Base-by-base conservation (phyloP, 164 flowering plant species). In the Warburgia ugandensis region DNA sequence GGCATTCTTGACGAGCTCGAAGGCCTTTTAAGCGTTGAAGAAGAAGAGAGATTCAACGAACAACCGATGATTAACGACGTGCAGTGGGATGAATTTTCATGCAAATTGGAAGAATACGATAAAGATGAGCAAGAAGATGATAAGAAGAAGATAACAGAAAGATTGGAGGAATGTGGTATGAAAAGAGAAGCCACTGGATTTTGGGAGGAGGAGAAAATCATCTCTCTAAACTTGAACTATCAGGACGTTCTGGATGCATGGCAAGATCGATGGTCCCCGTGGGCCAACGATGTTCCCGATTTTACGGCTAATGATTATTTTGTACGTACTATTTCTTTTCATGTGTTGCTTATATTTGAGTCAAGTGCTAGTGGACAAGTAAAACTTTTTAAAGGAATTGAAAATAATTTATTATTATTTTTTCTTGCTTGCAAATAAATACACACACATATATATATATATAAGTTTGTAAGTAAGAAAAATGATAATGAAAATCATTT, bases 241-340 rank as follows among this genome's bases (percentile, higher is more conserved):
- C 73, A 80, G 48, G 73, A 77, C 1, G 86, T 80, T 4, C 48
- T 77, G 67, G 75, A 77, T 58, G 83, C 83, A 6, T 80, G 86
- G 86, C 77, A 77, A 1, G 72, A 76, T 25, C 70, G 79, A 7
- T 73, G 76, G 4, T 64, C 80, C 16, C 74, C 70, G 25, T 72
- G 75, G 79, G 77, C 79, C 6, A 60, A 67, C 16, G 67, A 63
- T 5, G 46, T 1, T 50, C 50, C 76, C 17, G 52, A 54, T 27
- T 57, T 70, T 0, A 26, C 45, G 53, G 11, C 61, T 6, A 64
- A 36, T 63, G 45, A 38, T 29, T 20, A 25, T 52, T 74, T 56
- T 58, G 84, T 79, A 61, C 54, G 79, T 79, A n/a, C n/a, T n/a
- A n/a, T n/a, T n/a, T n/a, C n/a, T n/a, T n/a, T n/a, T n/a, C n/a